These are phyloP conservation scores for Actinomortierella ambigua DNA, from an alignment of 371 early-diverging fungal species.

Conservation along the genomic window DNA sequence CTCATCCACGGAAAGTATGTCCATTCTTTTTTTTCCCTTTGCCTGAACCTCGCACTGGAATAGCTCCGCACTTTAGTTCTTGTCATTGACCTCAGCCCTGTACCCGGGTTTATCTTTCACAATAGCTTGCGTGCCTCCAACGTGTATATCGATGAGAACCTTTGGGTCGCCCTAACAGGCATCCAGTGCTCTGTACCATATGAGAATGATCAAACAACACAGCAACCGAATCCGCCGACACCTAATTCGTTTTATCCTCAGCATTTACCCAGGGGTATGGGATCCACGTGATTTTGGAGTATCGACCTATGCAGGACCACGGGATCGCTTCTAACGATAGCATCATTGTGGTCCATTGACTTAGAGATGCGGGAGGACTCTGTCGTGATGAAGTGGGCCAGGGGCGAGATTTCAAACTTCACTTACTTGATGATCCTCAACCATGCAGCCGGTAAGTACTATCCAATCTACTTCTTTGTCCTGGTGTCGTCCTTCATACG, in stretches of 20 bases:
- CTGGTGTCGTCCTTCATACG: no score
- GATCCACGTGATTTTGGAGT: neutral
- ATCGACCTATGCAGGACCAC: slow-evolving; percentile 1
- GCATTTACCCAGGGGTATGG: no score
- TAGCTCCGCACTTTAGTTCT: neutral
- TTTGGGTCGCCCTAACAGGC: slow-evolving; percentile 66
- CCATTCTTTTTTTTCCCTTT: neutral
- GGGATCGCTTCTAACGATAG: neutral
- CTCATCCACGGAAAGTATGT: slow-evolving; percentile 60
- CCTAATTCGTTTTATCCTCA: no score
- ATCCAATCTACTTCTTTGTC: no score
- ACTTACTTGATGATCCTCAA: slow-evolving; percentile 86
- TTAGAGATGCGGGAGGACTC: slow-evolving; percentile 61
- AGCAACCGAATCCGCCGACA: no score
- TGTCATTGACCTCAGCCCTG: no score
- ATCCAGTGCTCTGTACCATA: slow-evolving; percentile 57
- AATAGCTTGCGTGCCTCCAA: slow-evolving; percentile 57
- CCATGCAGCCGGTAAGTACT: slow-evolving; percentile 66
- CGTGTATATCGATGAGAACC: slow-evolving; percentile 67
- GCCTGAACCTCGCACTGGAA: neutral
- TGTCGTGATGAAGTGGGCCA: slow-evolving; percentile 70
- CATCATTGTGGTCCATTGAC: neutral
- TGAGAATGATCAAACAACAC: no score
- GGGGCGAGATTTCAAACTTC: slow-evolving; percentile 79
- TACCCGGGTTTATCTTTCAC: neutral